Evolutionary conservation across 164 flowering plant species (phyloP), one percentile per base, ranked within the genome.

Genomic region (Vitis amurensis): DNA sequence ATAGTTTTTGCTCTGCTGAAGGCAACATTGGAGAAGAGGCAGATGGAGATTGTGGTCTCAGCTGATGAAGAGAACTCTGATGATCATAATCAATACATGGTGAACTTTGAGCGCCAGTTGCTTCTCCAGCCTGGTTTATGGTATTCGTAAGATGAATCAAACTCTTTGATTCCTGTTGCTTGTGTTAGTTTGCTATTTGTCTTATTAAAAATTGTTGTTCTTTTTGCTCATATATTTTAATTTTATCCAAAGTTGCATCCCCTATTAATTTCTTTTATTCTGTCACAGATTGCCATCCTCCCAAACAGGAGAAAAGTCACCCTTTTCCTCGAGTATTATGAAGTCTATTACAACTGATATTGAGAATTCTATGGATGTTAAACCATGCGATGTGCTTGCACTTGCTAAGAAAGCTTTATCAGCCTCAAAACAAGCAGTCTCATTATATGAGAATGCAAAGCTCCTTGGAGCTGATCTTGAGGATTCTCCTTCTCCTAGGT

Each of bases 401-500:
- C 86, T 91, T 73, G 98, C 98, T 61, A 81, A 81, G 78, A 76
- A 83, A 81, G 96, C 97, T 69, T 80, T 89, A 57, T 68, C 78
- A 63, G 96, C 97, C 52, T 90, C 96, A 10, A 86, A 85, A 83
- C 71, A 84, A 74, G 96, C 93, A 47, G 88, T 85, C 19, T 77
- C 76, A 19, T 77, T 93, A 55, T 83, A 76, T 59, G 81, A 82
- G 31, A 72, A 82, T 19, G 67, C 74, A 11, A 57, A 79, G 50
- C 55, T 73, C 58, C 30, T 72, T 62, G 83, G 59, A 51, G 67
- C 74, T 69, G 79, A 80, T 72, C 11, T 65, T 72, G 79, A 80
- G 67, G 80, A 75, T 47, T 63, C 78, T 23, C 53, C 59, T 66
- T 64, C 70, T 10, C 51, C 75, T 59, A 66, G 84, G 97, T 91